A percentile compares a stretch with the other conserved stretches of the same genome.
These are phyloP conservation scores for Dactylonectria macrodidyma DNA, from an alignment of 2,329 filamentous ascomycete species.

Conservation along the genomic window DNA sequence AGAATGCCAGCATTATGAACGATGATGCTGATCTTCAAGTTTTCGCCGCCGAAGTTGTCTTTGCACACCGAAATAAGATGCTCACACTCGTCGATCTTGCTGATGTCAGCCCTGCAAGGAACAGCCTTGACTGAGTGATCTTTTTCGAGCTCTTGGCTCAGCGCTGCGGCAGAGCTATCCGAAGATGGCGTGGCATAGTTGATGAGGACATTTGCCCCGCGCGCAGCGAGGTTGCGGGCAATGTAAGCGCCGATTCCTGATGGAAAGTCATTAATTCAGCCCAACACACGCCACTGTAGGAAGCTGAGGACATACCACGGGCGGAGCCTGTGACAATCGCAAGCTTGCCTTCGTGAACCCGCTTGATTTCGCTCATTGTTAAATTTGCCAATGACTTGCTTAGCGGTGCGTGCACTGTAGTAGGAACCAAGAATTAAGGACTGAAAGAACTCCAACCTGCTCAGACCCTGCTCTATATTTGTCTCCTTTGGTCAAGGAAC, in stretches of 20 bases:
- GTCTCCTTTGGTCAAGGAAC: no score
- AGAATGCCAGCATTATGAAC: conserved; percentile 72
- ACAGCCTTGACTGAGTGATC: conserved; percentile 64
- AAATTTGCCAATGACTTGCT: neutral
- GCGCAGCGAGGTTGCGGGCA: conserved; percentile 67
- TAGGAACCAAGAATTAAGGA: no score
- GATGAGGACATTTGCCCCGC: conserved; percentile 68
- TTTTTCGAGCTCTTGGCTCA: conserved; percentile 60
- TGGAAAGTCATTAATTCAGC: conserved; percentile 22
- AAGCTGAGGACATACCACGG: conserved; percentile 54
- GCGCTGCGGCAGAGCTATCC: conserved; percentile 57
- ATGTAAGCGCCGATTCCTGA: conserved; percentile 70
- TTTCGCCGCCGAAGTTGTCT: conserved; percentile 58
- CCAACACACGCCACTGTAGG: neutral
- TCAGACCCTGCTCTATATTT: no score
- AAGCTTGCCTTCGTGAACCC: conserved; percentile 60
- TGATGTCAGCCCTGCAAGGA: conserved; percentile 74
- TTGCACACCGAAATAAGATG: conserved; percentile 67
- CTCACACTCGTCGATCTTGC: conserved; percentile 67
- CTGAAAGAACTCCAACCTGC: no score
- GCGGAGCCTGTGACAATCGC: conserved; percentile 68
- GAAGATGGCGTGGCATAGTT: conserved; percentile 69
- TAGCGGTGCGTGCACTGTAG: no score
- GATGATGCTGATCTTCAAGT: conserved; percentile 68
- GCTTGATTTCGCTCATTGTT: conserved; percentile 6